Evolutionary conservation across 139 green algal species (phyloP), one percentile per base, ranked within the genome.

Genomic region (Haematococcus lacustris): DNA sequence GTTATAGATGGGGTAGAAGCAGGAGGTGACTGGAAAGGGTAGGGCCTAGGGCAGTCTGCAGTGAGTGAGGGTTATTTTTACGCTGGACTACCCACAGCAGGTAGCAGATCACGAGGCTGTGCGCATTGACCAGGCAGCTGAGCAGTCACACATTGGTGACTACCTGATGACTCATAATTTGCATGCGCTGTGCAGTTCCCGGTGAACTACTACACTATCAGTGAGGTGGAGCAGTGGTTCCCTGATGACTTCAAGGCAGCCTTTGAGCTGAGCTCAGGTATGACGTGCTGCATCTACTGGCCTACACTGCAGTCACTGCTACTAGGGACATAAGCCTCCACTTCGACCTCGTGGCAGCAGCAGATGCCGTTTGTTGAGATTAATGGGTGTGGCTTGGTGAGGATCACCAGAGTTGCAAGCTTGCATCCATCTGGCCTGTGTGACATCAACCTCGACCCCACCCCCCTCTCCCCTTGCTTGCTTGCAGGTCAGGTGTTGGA

Each of bases 171-270:
- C 39, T 67, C 5, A 5, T 17, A 3, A 40, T 40, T 32, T 65
- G 57, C 26, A 25, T 64, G 4, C 26, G 21, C 13, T 9, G 4
- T 39, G 67, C 79, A 95, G 63, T 97, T 97, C 74, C 84, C 90
- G 2, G 82, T 92, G 73, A 97, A 97, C 86, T 97, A 97, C 83
- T 97, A 97, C 67, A 81, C 82, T 23, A 67, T 97, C 3, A 85
- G 83, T 1, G 88, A 93, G 57, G 71, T 97, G 32, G 88, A 96
- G 64, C 92, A 97, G 78, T 88, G 72, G 70, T 97, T 85, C 41
- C 41, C 65, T 28, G 88, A 94, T 9, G 79, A 78, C 26, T 86
- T 82, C 64, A 32, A 32, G n/a, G 43, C 53, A 0, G 74, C 71
- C 9, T 84, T 78, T 7, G 50, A 79, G 32, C 32, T 41, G 25